These are phyloP conservation scores for Solanum aculeatissimum DNA, from an alignment of 305 asterid genomes.

Conservation along the genomic window DNA sequence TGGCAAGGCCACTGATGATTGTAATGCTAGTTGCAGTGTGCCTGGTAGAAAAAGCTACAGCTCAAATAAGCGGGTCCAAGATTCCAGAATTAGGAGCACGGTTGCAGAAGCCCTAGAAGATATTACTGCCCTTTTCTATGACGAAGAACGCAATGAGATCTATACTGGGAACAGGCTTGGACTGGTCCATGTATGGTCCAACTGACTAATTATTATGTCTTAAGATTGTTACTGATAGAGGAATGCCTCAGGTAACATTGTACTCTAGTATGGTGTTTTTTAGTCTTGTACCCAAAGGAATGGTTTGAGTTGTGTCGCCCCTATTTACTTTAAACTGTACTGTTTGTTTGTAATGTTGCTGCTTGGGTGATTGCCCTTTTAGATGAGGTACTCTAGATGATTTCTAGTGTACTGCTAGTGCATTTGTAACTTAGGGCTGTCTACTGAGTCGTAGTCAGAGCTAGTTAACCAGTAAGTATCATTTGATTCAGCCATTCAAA, in stretches of 20 bases:
- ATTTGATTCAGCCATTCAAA: not conserved
- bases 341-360: not conserved
- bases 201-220: slow-evolving; percentile 13
- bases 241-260: not conserved
- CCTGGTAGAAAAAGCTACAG: slow-evolving; percentile 47
- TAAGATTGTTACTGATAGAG: slow-evolving; percentile 1
- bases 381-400: slow-evolving; percentile 1
- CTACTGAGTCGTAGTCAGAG: not conserved
- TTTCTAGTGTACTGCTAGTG: not conserved
- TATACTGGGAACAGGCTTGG: slow-evolving; percentile 87
- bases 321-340: not conserved
- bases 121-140: slow-evolving; percentile 90
- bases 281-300: not conserved
- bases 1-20: slow-evolving; percentile 34
- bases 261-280: not conserved
- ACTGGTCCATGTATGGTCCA: slow-evolving; percentile 90
- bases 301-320: slow-evolving; percentile 1
- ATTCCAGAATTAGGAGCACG: slow-evolving; percentile 50
- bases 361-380: not conserved
- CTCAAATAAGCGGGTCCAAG: slow-evolving; percentile 32
- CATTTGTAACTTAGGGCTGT: not conserved
- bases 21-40: slow-evolving; percentile 28
- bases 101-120: slow-evolving; percentile 88
- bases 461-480: not conserved
- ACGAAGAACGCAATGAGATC: slow-evolving; percentile 93